Base-by-base conservation (phyloP, 345 rosid species). In the Moricandia arvensis region DNA sequence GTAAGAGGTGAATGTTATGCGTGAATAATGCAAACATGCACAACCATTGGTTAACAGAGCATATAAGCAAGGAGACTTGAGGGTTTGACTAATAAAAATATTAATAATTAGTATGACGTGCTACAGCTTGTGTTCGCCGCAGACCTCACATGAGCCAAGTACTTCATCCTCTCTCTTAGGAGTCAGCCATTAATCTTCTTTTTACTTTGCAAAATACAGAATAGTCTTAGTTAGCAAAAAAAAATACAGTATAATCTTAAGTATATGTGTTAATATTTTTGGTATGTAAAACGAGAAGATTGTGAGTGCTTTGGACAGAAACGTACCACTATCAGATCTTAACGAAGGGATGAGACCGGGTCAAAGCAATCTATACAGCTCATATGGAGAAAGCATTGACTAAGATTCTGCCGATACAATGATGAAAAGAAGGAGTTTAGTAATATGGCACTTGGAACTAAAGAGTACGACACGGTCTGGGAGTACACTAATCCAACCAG, bases 61-160 rank as follows among this genome's bases (percentile, higher is more conserved):
- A 63, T 61, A 83, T 63, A 90, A 88, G 24, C 89, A 86, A 69
- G 89, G 84, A 59, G 87, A 85, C 88, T 83, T 53, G 88, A 85
- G 11, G 16, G 79, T 26, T 77, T 91, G 37, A 86, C 80, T 34
- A 96, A 91, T 83, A 68, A n/a, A n/a, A n/a, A n/a, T n/a, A n/a
- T n/a, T n/a, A n/a, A n/a, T n/a, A n/a, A n/a, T n/a, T n/a, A n/a
- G n/a, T n/a, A n/a, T n/a, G n/a, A n/a, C n/a, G n/a, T n/a, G n/a
- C n/a, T n/a, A n/a, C n/a, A n/a, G n/a, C n/a, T n/a, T n/a, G n/a
- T n/a, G n/a, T n/a, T n/a, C n/a, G n/a, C 6, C 90, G 89, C 26
- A 82, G 96, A 45, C 91, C 97, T 53, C 85, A 83, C 49, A 87
- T 86, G 90, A 90, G 90, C 79, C 91, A 90, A 90, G 97, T 65